Evolutionary conservation across 192 early-diverging fungal genomes (phyloP), one percentile per base, ranked within the genome.

Genomic region (Paraglomus brasilianum): DNA sequence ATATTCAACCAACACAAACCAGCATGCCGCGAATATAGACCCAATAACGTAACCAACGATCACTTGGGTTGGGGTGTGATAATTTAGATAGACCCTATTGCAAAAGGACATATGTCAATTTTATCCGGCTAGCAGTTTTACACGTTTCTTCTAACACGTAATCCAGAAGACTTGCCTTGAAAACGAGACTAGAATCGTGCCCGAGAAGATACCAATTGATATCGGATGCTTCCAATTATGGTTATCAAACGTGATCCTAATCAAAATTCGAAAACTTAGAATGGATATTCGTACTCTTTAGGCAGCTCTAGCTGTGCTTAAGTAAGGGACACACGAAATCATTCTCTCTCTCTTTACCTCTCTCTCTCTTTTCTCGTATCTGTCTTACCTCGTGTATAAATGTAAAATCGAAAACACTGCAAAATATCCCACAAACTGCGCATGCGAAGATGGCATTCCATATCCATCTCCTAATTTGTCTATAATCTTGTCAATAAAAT

Each of bases 391-490:
- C 42, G 48, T 55, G 45, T 78, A 74, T 24, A 83, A 66, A 53
- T 91, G 82, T 14, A 94, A 71, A 15, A 80, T 57, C 0, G 72
- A 53, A 69, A 84, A 91, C 0, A 76, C 76, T 7, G 87, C 81
- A 78, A 91, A 94, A 73, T 81, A 94, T 41, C 82, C 81, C 71
- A 93, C 88, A 70, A 93, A 92, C 67, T 94, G 91, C 8, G 91
- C 71, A 72, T 94, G 93, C 39, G 82, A 85, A 8, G 87, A 89
- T 8, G 93, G 93, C 93, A 94, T 94, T 5, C 91, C 93, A 73
- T 94, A 93, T 7, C 89, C 89, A 13, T 78, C 76, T 2, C 88
- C 87, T 36, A 91, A 74, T 69, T 87, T 84, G 39, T 76, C 89
- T 91, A 77, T 14, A 57, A 47, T 73, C 24, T 8, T 38, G 7